Conservation (phyloP, 2,329 filamentous ascomycete genomes). For the Tolypocladium ophioglossoides region DNA sequence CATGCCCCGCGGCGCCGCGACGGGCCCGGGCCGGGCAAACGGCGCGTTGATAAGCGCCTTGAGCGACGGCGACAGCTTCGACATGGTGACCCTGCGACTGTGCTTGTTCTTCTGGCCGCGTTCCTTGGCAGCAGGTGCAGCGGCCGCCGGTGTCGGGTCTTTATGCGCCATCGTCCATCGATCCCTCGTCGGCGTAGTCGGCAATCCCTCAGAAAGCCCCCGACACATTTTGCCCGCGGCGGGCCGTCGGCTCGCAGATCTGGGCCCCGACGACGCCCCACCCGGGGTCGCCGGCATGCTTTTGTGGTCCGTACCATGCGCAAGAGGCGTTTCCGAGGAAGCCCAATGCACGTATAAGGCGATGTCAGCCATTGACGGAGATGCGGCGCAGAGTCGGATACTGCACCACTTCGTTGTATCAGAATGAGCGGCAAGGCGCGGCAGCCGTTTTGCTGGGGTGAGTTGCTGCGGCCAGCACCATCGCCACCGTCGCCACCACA, state of each 20-base stretch:
- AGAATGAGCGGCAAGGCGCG: conserved; percentile 8
- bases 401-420: neutral
- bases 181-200: neutral
- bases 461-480: conserved; percentile 8
- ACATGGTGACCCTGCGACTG: conserved; percentile 38
- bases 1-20: conserved; percentile 53
- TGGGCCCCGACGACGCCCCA: neutral
- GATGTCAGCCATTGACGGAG: neutral
- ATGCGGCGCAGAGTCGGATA: neutral
- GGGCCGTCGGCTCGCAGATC: neutral
- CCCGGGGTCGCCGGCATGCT: no score
- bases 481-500: neutral
- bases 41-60: conserved; percentile 66
- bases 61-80: conserved; percentile 59
- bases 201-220: neutral
- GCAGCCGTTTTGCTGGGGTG: conserved; percentile 34
- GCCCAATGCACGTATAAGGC: neutral
- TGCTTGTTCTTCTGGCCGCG: neutral
- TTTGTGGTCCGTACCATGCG: no score
- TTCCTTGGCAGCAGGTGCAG: neutral
- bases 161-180: neutral
- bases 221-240: neutral
- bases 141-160: neutral
- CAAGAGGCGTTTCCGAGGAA: neutral
- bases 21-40: conserved; percentile 53